Base-by-base conservation (phyloP, 371 early-diverging fungal species). In the Cokeromyces recurvatus region DNA sequence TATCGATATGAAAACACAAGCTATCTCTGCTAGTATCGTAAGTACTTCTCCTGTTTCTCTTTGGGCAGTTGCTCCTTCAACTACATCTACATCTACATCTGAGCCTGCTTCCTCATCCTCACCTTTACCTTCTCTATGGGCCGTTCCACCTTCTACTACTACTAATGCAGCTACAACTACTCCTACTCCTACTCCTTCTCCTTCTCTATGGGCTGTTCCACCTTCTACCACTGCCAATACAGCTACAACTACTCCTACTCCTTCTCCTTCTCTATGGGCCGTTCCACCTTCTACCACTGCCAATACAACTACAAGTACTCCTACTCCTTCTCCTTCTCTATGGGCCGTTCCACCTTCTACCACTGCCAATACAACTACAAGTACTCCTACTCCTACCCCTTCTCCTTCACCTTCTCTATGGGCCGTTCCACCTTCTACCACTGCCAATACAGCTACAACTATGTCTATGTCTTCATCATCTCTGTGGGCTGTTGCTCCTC, bases 1-100 rank as follows among this genome's bases (percentile, higher is more conserved):
- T n/a, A n/a, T n/a, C n/a, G n/a, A n/a, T n/a, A n/a, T n/a, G n/a
- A n/a, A n/a, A n/a, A n/a, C n/a, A n/a, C n/a, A n/a, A n/a, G n/a
- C n/a, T n/a, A n/a, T n/a, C n/a, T n/a, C n/a, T n/a, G n/a, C n/a
- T n/a, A n/a, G n/a, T n/a, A n/a, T n/a, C n/a, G n/a, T n/a, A n/a
- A n/a, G n/a, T n/a, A n/a, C n/a, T n/a, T 48, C 56, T 16, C 32
- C 58, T 21, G 48, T 51, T 6, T 53, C 50, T 19, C 50, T 62
- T n/a, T 54, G 63, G 59, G 63, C 58, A n/a, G 62, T 62, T 43
- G 40, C 66, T 32, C 59, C 57, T 37, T 37, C 51, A 11, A 38
- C 37, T 25, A 27, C 11, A 27, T 11, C 29, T 5, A 5, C 5
- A 27, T 7, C 5, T 27, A n/a, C n/a, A n/a, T n/a, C n/a, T n/a